These are phyloP conservation scores for Phaeosphaeria sp. DNA, from an alignment of 2,329 filamentous ascomycete genomes.

Conservation along the genomic window DNA sequence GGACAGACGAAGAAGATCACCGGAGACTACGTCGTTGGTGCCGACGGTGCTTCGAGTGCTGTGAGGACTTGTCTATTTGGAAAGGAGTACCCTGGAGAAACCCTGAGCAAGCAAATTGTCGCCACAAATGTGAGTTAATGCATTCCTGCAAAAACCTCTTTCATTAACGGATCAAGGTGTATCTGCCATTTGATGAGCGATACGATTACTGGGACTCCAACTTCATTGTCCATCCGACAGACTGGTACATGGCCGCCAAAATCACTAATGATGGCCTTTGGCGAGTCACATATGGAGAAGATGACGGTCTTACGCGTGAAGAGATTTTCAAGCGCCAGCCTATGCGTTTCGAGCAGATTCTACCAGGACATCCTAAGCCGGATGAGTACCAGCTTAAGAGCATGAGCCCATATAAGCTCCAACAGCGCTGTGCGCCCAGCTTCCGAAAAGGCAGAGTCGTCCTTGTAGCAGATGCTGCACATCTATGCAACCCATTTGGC, in stretches of 20 bases:
- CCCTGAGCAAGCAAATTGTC: constrained; percentile 66
- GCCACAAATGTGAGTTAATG: constrained; percentile 63
- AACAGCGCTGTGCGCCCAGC: constrained; percentile 64
- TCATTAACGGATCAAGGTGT: constrained; percentile 54
- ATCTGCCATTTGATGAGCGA: constrained; percentile 64
- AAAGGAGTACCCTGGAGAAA: constrained; percentile 63
- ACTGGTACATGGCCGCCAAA: constrained; percentile 69
- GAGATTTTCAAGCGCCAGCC: constrained; percentile 62
- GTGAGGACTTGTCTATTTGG: constrained; percentile 43
- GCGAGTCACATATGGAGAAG: constrained; percentile 69
- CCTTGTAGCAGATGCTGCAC: constrained; percentile 68
- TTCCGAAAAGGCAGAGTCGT: constrained; percentile 66
- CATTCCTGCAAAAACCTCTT: neutral
- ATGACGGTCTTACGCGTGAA: constrained; percentile 59
- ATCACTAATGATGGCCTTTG: constrained; percentile 67
- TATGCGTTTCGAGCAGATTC: constrained; percentile 63
- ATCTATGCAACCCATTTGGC: constrained; percentile 64
- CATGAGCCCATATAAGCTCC: constrained; percentile 67
- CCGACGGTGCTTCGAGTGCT: constrained; percentile 43
- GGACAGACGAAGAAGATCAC: constrained; percentile 33
- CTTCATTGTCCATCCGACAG: constrained; percentile 67
- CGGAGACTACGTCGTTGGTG: constrained; percentile 44
- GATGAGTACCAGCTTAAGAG: constrained; percentile 64
- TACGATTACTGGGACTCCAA: constrained; percentile 64
- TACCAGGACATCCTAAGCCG: constrained; percentile 66